Conservation (phyloP, 2,329 filamentous ascomycete species). For the Microsporum canis region DNA sequence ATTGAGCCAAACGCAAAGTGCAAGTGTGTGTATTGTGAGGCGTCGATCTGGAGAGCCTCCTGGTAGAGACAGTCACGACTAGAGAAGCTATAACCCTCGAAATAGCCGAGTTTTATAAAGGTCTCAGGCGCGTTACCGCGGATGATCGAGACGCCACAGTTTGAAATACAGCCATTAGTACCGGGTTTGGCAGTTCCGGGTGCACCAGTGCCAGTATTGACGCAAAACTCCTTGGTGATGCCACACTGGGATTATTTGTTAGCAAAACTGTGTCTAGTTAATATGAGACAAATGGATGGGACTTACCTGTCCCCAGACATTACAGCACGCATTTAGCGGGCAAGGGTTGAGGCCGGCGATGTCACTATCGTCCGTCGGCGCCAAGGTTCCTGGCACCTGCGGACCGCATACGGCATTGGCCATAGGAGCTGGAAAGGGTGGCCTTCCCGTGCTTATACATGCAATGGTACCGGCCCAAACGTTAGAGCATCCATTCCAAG, state of each 20-base stretch:
- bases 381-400: conserved; percentile 29
- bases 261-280: conserved; percentile 32
- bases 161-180: not conserved
- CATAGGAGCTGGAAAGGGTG: conserved; percentile 33
- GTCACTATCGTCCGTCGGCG: conserved; percentile 28
- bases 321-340: conserved; percentile 35
- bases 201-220: conserved; percentile 26
- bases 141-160: not conserved
- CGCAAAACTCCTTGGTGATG: conserved; percentile 22
- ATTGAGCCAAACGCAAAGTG: conserved; percentile 30
- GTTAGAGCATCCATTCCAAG: conserved; percentile 30
- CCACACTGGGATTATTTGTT: conserved; percentile 12
- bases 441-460: conserved; percentile 32
- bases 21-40: conserved; percentile 15
- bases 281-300: conserved; percentile 35
- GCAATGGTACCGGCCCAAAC: conserved; percentile 25
- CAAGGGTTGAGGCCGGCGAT: conserved; percentile 38
- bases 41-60: conserved; percentile 16
- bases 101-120: conserved; percentile 22
- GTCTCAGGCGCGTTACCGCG: conserved; percentile 14
- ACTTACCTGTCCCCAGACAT: conserved; percentile 28
- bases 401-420: conserved; percentile 38
- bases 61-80: conserved; percentile 24
- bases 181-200: not conserved
- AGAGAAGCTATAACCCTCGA: conserved; percentile 20